Conservation (phyloP, 2,329 filamentous ascomycete genomes). For the Chalaropsis ovoidea region DNA sequence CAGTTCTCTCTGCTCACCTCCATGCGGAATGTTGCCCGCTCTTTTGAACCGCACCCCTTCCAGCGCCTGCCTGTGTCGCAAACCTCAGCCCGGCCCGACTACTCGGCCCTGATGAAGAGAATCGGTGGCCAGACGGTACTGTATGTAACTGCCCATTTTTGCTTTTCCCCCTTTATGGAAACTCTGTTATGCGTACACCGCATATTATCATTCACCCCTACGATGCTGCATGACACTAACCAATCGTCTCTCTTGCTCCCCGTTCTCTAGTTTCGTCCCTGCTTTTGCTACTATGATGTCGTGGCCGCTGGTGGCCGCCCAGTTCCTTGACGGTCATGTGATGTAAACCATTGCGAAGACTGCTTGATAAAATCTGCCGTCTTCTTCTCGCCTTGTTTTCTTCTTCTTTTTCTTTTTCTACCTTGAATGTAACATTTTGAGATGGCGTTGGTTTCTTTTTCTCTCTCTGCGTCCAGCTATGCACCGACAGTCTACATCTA, state of each 20-base stretch:
- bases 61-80: conserved; percentile 31
- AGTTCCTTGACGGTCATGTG: conserved; percentile 32
- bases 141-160: conserved; percentile 30
- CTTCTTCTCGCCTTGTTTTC: neutral
- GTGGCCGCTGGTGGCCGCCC: conserved; percentile 32
- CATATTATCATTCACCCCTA: neutral
- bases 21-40: conserved; percentile 32
- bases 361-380: neutral
- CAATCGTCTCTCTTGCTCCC: neutral
- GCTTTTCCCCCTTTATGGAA: neutral
- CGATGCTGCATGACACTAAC: conserved; percentile 1
- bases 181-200: neutral
- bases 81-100: conserved; percentile 31
- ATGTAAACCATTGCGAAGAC: conserved; percentile 15
- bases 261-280: conserved; percentile 33
- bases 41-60: conserved; percentile 34
- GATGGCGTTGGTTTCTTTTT: neutral
- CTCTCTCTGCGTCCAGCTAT: neutral
- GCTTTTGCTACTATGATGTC: conserved; percentile 32
- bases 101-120: conserved; percentile 31
- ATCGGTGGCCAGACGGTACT: conserved; percentile 31
- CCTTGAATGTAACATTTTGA: neutral
- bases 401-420: neutral
- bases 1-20: conserved; percentile 33
- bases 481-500: neutral